A percentile compares a stretch with the other conserved stretches of the same genome.
Conservation (phyloP, 768 basidiomycete genomes). For the Lyophyllum shimeji region DNA sequence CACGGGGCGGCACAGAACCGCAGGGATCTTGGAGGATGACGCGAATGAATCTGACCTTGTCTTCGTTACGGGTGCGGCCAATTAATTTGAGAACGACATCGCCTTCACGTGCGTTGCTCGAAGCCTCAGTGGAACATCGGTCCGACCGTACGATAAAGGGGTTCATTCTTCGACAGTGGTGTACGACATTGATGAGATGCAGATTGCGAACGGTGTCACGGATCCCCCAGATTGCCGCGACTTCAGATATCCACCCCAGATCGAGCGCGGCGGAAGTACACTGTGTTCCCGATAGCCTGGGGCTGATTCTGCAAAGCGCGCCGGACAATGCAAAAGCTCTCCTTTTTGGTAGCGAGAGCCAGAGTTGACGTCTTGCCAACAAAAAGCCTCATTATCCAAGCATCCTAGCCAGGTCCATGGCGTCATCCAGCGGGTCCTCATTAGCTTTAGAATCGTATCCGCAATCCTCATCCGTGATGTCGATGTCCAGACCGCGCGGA, state of each 20-base stretch:
- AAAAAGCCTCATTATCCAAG: neutral
- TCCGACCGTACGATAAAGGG: neutral
- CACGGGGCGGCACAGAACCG: neutral
- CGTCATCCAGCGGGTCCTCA: slow-evolving; percentile 5
- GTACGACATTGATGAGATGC: neutral
- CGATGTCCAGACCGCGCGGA: slow-evolving; percentile 24
- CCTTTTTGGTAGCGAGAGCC: neutral
- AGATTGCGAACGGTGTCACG: neutral
- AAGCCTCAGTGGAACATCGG: neutral
- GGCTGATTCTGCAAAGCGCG: neutral
- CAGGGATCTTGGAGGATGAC: neutral
- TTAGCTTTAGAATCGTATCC: slow-evolving; percentile 13
- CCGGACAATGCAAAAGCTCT: neutral
- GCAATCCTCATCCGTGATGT: slow-evolving; percentile 12
- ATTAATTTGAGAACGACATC: neutral
- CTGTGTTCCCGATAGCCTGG: slow-evolving; percentile 5
- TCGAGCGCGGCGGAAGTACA: neutral
- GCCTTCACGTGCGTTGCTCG: neutral
- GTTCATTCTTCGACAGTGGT: neutral
- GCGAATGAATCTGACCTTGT: neutral
- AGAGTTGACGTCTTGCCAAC: neutral
- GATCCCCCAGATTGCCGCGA: slow-evolving; percentile 9
- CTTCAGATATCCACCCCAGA: slow-evolving; percentile 13
- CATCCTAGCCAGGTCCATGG: slow-evolving; percentile 10
- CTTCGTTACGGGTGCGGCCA: neutral